These are phyloP conservation scores for Colletotrichum musicola DNA, from an alignment of 2,329 filamentous ascomycete genomes.

Conservation along the genomic window DNA sequence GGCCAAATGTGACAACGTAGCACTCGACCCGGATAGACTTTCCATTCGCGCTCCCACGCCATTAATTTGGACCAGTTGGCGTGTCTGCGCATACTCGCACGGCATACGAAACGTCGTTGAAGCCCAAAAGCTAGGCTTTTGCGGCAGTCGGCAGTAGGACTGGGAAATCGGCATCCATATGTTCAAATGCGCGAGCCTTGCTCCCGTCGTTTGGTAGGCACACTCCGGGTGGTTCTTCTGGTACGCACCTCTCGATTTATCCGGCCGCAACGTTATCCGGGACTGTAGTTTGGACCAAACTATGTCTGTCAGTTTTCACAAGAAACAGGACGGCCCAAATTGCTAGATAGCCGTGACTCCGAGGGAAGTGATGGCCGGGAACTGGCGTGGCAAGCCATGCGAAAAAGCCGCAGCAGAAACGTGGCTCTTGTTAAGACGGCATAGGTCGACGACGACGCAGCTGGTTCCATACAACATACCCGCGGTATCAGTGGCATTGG, in stretches of 20 bases:
- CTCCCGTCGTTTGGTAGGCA: no score
- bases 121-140: constrained; percentile 9
- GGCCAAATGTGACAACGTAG: constrained; percentile 4
- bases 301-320: neutral
- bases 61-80: neutral
- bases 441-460: no score
- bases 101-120: constrained; percentile 27
- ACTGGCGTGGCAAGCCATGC: no score
- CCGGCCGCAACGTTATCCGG: no score
- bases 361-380: neutral
- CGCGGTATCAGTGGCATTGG: no score
- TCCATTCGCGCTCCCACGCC: constrained; percentile 14
- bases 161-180: neutral
- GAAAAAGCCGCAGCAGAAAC: no score
- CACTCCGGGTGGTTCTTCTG: no score
- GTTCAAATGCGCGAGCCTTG: no score
- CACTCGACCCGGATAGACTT: constrained; percentile 31
- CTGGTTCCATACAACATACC: no score
- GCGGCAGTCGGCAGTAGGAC: neutral
- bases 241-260: no score
- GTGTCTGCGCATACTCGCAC: constrained; percentile 1
- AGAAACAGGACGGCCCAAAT: neutral
- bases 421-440: no score
- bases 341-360: neutral
- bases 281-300: no score